phyloP scores from a whole-genome alignment of 1,284 basidiomycete species.

The Leccinum fallax region DNA sequence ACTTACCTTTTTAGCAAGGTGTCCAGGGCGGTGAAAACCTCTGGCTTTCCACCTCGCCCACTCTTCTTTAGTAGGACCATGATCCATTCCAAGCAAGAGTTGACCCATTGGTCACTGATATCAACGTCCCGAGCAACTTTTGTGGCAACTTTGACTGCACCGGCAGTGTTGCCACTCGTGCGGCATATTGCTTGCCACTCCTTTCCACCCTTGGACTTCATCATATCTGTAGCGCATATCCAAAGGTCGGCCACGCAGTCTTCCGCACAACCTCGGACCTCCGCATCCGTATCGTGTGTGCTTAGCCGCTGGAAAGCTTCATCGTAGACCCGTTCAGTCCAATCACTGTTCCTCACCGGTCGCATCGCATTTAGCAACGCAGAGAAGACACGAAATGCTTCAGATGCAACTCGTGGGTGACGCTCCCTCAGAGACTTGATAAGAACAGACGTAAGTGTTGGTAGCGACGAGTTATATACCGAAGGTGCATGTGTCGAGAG shows the following conservation, averaged over 20 bases:
- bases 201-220: slow-evolving; percentile 58
- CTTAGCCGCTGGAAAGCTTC: slow-evolving; percentile 73
- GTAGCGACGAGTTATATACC: slow-evolving; percentile 63
- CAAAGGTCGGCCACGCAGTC: slow-evolving; percentile 85
- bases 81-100: slow-evolving; percentile 77
- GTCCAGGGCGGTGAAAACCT: slow-evolving; percentile 80
- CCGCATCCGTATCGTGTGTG: slow-evolving; percentile 87
- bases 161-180: slow-evolving; percentile 71
- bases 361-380: slow-evolving; percentile 64
- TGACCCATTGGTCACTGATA: slow-evolving; percentile 78
- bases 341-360: slow-evolving; percentile 60
- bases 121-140: slow-evolving; percentile 71
- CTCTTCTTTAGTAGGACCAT: slow-evolving; percentile 79
- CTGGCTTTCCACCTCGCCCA: slow-evolving; percentile 77
- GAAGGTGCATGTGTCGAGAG: slow-evolving; percentile 80
- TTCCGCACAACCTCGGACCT: slow-evolving; percentile 85
- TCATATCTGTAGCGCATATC: slow-evolving; percentile 79
- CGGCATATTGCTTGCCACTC: slow-evolving; percentile 86
- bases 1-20: slow-evolving; percentile 68
- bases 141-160: slow-evolving; percentile 71
- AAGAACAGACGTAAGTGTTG: slow-evolving; percentile 71
- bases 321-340: slow-evolving; percentile 73
- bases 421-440: slow-evolving; percentile 71
- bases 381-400: slow-evolving; percentile 82
- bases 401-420: slow-evolving; percentile 78